Conservation (phyloP, 768 basidiomycete species). For the Leccinellum albellum region DNA sequence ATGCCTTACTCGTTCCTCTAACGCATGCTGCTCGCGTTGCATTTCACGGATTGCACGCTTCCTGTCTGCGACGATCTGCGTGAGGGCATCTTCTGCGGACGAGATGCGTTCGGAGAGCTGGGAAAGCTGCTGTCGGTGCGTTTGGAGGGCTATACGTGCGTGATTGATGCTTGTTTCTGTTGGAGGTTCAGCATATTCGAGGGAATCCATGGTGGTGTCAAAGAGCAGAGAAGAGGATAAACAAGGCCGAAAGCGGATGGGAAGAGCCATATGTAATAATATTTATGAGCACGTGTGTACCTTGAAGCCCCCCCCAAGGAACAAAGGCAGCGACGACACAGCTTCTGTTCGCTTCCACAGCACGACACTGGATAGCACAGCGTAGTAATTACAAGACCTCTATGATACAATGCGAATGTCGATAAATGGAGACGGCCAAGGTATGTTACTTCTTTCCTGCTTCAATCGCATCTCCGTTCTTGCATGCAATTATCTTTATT, state of each 20-base stretch:
- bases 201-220: constrained; percentile 26
- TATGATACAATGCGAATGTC: constrained; percentile 21
- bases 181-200: constrained; percentile 52
- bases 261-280: constrained; percentile 8
- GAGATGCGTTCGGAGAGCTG: constrained; percentile 46
- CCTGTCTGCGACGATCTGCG: constrained; percentile 54
- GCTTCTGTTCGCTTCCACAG: constrained; percentile 7
- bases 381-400: constrained; percentile 22
- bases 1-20: constrained; percentile 47
- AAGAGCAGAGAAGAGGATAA: constrained; percentile 7
- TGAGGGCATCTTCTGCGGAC: constrained; percentile 51
- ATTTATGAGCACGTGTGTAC: constrained; percentile 23
- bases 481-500: constrained; percentile 98
- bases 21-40: constrained; percentile 41
- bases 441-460: constrained; percentile 66
- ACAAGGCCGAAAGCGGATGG: constrained; percentile 18
- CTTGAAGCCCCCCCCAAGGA: not conserved
- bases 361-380: not conserved
- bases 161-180: constrained; percentile 49
- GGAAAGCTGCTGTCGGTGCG: constrained; percentile 23
- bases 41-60: constrained; percentile 52
- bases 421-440: not conserved
- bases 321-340: not conserved
- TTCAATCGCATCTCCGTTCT: constrained; percentile 87
- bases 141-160: constrained; percentile 46